phyloP scores from a whole-genome alignment of 208 protist species.

The Crithidia mellificae region DNA sequence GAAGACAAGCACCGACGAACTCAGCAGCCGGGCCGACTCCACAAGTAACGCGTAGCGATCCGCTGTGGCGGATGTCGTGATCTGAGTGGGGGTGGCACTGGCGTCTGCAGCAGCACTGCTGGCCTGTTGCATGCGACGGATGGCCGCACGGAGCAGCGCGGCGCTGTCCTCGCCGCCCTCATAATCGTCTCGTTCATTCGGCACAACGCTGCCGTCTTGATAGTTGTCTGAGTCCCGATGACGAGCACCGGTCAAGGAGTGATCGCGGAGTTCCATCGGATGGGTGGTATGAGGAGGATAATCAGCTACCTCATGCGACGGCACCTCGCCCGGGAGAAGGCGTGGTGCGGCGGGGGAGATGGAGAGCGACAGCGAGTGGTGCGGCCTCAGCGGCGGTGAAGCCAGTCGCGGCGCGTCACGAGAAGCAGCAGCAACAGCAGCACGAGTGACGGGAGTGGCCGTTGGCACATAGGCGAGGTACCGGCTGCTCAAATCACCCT shows the following conservation, averaged over 20 bases:
- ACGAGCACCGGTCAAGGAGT: too few relatives aligned
- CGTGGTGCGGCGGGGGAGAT: neutral
- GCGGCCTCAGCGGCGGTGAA: neutral
- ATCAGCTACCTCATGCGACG: neutral
- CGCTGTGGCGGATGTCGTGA: neutral
- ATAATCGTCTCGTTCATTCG: neutral
- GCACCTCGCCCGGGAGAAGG: neutral
- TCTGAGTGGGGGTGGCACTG: neutral
- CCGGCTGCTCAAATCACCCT: neutral
- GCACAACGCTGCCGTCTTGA: too few relatives aligned
- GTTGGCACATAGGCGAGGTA: neutral
- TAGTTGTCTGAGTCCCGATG: neutral
- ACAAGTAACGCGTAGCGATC: slow-evolving; percentile 14
- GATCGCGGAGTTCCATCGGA: too few relatives aligned
- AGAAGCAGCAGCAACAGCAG: too few relatives aligned
- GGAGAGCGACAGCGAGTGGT: neutral
- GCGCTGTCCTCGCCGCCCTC: neutral
- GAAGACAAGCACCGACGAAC: slow-evolving; percentile 15
- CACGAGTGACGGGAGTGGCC: neutral
- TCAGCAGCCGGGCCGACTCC: slow-evolving; percentile 14
- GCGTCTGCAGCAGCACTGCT: slow-evolving; percentile 10
- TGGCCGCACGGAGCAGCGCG: slow-evolving; percentile 8
- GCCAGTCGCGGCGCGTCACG: neutral
- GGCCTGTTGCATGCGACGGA: slow-evolving; percentile 13
- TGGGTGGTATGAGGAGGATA: too few relatives aligned